Conservation (phyloP, 495 filamentous ascomycete genomes). For the Penicillium subrubescens region DNA sequence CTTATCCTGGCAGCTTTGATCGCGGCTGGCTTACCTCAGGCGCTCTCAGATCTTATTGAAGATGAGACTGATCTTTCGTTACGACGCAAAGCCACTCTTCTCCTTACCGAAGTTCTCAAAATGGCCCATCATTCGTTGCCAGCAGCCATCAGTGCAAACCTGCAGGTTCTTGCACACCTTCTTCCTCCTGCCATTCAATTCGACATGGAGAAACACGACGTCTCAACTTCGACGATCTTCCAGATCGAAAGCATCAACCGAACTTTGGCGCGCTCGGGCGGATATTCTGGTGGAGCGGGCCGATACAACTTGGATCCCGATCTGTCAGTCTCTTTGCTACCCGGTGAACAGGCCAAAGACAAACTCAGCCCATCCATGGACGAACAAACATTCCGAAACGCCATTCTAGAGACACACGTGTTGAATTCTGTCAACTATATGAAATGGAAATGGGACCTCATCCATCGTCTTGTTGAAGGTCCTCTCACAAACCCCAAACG, state of each 20-base stretch:
- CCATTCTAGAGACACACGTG: conserved; percentile 85
- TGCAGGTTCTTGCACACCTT: conserved; percentile 84
- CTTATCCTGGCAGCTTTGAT: conserved; percentile 85
- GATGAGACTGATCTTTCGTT: conserved; percentile 73
- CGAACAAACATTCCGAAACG: conserved; percentile 80
- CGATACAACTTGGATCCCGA: conserved; percentile 51
- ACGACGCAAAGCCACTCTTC: conserved; percentile 83
- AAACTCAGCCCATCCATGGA: conserved; percentile 76
- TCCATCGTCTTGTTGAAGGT: conserved; percentile 88
- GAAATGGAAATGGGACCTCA: conserved; percentile 97
- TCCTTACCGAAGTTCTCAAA: conserved; percentile 88
- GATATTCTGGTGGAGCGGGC: conserved; percentile 39
- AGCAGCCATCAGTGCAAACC: conserved; percentile 68
- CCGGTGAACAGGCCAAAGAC: conserved; percentile 68
- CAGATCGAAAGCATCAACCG: conserved; percentile 97
- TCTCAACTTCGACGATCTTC: conserved; percentile 85
- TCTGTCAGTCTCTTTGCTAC: conserved; percentile 41
- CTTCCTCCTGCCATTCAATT: conserved; percentile 75
- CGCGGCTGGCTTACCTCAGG: conserved; percentile 74
- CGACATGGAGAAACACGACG: conserved; percentile 68
- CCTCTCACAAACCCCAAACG: conserved; percentile 89
- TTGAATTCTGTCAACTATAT: conserved; percentile 80
- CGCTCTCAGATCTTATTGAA: conserved; percentile 65
- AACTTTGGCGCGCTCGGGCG: conserved; percentile 79
- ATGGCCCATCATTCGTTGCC: conserved; percentile 85